phyloP scores from a whole-genome alignment of 345 rosid genomes.

The Gossypium mustelinum region DNA sequence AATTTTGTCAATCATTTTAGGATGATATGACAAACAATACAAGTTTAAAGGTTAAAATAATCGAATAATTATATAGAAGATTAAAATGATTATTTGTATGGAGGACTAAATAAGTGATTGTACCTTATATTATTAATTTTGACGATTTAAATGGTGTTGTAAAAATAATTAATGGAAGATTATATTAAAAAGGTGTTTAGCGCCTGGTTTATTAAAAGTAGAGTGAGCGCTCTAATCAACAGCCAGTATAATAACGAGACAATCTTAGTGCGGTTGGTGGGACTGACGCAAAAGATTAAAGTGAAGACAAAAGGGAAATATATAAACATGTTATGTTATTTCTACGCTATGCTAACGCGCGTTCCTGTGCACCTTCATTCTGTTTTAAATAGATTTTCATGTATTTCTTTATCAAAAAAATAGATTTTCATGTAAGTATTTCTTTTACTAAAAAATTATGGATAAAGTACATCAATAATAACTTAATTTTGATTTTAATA shows the following conservation, averaged over 20 bases:
- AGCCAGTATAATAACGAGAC: slow-evolving; percentile 42
- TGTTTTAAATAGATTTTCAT: background rate
- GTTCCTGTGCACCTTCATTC: background rate
- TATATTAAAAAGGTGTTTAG: background rate
- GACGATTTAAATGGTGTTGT: too few species aligned
- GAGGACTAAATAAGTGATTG: too few species aligned
- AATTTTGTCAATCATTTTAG: too few species aligned
- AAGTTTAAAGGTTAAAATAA: too few species aligned
- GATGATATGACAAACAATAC: too few species aligned
- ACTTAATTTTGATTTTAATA: background rate
- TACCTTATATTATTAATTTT: too few species aligned
- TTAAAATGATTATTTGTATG: too few species aligned
- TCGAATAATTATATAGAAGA: too few species aligned
- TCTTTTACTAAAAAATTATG: background rate
- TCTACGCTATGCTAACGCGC: slow-evolving; percentile 19
- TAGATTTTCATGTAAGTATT: background rate
- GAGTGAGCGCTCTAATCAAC: slow-evolving; percentile 16
- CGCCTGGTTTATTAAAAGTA: background rate
- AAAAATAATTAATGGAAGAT: too few species aligned
- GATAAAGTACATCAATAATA: background rate
- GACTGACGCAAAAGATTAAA: slow-evolving; percentile 49
- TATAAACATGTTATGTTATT: background rate
- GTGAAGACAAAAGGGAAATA: slow-evolving; percentile 26
- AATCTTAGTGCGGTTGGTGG: slow-evolving; percentile 82
- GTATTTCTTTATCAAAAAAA: background rate